These are phyloP conservation scores for Hypocrella siamensis DNA, from an alignment of 2,329 filamentous ascomycete species.

Conservation along the genomic window DNA sequence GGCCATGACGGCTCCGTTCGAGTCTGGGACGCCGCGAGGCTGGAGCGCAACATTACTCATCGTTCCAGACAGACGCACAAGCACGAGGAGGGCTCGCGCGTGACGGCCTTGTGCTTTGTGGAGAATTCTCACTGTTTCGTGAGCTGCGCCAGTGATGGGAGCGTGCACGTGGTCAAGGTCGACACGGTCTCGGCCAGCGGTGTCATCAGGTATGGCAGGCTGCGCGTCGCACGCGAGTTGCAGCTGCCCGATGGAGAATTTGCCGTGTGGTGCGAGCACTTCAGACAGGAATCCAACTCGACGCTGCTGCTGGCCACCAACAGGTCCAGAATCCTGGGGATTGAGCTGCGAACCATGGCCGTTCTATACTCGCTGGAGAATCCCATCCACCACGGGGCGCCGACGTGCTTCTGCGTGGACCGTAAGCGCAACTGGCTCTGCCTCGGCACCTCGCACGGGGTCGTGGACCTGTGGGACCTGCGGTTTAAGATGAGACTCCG, in stretches of 20 bases:
- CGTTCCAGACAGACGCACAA: slow-evolving; percentile 75
- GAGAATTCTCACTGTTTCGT: slow-evolving; percentile 90
- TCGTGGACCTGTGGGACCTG: slow-evolving; percentile 89
- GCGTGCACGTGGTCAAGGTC: slow-evolving; percentile 79
- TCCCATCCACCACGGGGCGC: slow-evolving; percentile 78
- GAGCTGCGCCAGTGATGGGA: slow-evolving; percentile 79
- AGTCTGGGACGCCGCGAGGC: slow-evolving; percentile 78
- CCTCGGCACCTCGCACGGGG: slow-evolving; percentile 80
- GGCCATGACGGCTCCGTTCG: slow-evolving; percentile 85
- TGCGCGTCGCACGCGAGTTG: slow-evolving; percentile 64
- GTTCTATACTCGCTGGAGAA: slow-evolving; percentile 70
- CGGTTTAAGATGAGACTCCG: slow-evolving; percentile 82
- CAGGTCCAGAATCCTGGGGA: slow-evolving; percentile 62
- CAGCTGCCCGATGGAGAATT: slow-evolving; percentile 59
- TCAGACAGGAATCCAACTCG: slow-evolving; percentile 67
- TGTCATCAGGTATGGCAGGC: slow-evolving; percentile 61
- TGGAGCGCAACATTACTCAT: slow-evolving; percentile 84
- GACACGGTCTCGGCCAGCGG: slow-evolving; percentile 29
- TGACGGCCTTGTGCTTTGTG: slow-evolving; percentile 76
- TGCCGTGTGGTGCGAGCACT: slow-evolving; percentile 86
- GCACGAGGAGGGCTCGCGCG: slow-evolving; percentile 53
- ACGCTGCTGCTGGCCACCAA: slow-evolving; percentile 77
- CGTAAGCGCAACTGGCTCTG: slow-evolving; percentile 79
- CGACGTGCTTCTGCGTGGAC: slow-evolving; percentile 83
- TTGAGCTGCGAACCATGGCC: slow-evolving; percentile 79